phyloP scores from a whole-genome alignment of 441 rosid genomes.

The Gossypium schwendimanii region DNA sequence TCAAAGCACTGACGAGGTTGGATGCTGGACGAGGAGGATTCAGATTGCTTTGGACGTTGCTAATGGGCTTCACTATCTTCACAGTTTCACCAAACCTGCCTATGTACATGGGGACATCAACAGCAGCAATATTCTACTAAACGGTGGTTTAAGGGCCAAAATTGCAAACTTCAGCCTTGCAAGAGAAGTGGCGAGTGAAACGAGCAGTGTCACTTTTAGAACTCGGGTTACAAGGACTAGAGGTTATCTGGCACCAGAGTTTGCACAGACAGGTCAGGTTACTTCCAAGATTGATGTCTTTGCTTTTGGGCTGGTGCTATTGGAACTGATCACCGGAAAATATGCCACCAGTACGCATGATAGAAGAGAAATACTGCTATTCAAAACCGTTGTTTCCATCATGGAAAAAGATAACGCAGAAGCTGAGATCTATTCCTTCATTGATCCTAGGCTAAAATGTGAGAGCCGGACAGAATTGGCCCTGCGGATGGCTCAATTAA shows the following conservation, averaged over 20 bases:
- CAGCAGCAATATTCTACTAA: slow-evolving; percentile 52
- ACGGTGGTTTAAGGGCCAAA: slow-evolving; percentile 58
- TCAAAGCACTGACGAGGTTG: slow-evolving; percentile 20
- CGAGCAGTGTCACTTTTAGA: slow-evolving; percentile 48
- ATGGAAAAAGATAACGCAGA: slow-evolving; percentile 23
- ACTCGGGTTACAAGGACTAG: slow-evolving; percentile 60
- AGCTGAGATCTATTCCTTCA: slow-evolving; percentile 4
- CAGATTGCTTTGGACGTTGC: slow-evolving; percentile 66
- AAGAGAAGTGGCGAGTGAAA: slow-evolving; percentile 34
- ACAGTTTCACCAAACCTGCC: slow-evolving; percentile 59
- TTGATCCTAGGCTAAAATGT: slow-evolving; percentile 24
- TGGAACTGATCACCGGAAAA: slow-evolving; percentile 30
- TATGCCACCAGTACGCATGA: slow-evolving; percentile 20
- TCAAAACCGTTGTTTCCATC: slow-evolving; percentile 19
- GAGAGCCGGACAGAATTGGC: slow-evolving; percentile 8
- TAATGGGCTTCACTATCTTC: slow-evolving; percentile 69
- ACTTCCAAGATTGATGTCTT: slow-evolving; percentile 29
- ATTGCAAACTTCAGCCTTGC: slow-evolving; percentile 56
- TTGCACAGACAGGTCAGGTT: slow-evolving; percentile 23
- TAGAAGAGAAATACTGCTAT: slow-evolving; percentile 19
- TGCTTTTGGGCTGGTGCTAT: slow-evolving; percentile 32
- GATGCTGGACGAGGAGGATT: slow-evolving; percentile 54
- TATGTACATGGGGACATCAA: slow-evolving; percentile 59
- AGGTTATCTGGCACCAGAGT: slow-evolving; percentile 43
- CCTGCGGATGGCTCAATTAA: slow-evolving; percentile 17